Conservation (phyloP, 2,329 filamentous ascomycete species). For the Botrytis cinerea region DNA sequence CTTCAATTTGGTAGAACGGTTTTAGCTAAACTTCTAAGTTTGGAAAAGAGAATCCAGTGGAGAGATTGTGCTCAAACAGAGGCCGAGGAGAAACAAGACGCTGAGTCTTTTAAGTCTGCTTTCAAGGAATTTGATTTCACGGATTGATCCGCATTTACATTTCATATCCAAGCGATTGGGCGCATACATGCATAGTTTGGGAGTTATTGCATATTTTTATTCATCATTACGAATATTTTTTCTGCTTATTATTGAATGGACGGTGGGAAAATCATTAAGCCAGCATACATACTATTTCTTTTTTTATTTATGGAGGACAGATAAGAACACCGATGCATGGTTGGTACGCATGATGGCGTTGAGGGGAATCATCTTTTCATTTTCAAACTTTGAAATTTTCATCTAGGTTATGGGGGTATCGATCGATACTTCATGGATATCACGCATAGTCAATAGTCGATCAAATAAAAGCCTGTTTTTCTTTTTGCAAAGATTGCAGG, state of each 20-base stretch:
- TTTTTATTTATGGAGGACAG: background rate
- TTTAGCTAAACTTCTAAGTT: conserved; percentile 79
- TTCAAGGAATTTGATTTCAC: conserved; percentile 86
- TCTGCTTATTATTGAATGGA: background rate
- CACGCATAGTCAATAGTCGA: background rate
- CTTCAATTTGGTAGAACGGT: conserved; percentile 88
- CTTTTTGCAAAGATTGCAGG: background rate
- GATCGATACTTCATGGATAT: background rate
- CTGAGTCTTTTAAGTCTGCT: conserved; percentile 73
- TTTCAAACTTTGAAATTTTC: background rate
- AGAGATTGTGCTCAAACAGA: conserved; percentile 76
- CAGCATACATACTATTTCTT: background rate
- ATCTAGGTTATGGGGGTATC: background rate
- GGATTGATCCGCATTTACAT: conserved; percentile 18
- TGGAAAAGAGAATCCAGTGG: conserved; percentile 83
- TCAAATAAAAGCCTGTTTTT: background rate
- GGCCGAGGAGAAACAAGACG: conserved; percentile 78
- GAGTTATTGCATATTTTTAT: background rate
- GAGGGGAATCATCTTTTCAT: background rate
- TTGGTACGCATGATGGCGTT: conserved; percentile 5
- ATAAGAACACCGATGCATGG: background rate
- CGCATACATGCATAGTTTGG: background rate
- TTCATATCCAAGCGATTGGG: background rate
- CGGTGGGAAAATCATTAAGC: background rate
- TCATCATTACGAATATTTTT: background rate